phyloP scores from a whole-genome alignment of 2,329 filamentous ascomycete species.

The Parascedosporium putredinis region DNA sequence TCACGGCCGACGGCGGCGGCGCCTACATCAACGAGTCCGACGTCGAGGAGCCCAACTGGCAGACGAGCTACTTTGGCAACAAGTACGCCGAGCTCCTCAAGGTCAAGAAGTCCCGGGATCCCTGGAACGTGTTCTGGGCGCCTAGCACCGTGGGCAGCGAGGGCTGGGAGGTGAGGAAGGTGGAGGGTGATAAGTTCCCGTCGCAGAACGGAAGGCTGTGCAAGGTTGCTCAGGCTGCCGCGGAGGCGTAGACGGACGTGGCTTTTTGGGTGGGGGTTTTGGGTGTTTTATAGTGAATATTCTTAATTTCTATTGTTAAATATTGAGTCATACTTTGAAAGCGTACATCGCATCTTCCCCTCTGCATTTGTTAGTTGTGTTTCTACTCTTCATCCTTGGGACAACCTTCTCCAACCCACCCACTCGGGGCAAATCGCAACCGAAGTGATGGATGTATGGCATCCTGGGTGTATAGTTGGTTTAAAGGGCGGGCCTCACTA shows the following conservation, averaged over 20 bases:
- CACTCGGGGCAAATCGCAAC: too few species aligned
- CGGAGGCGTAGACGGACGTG: neutral
- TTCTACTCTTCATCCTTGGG: too few species aligned
- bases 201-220: constrained; percentile 27
- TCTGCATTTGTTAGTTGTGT: too few species aligned
- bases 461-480: too few species aligned
- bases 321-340: too few species aligned
- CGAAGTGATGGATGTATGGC: too few species aligned
- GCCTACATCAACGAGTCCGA: constrained; percentile 43
- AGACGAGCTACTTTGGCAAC: constrained; percentile 34
- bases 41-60: constrained; percentile 33
- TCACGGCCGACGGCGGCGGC: constrained; percentile 28
- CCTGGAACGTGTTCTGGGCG: constrained; percentile 35
- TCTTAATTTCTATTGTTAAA: too few species aligned
- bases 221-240: constrained; percentile 9
- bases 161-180: constrained; percentile 28
- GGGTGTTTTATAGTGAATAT: neutral
- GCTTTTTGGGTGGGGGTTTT: neutral
- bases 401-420: too few species aligned
- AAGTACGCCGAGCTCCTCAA: constrained; percentile 30
- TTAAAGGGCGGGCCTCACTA: too few species aligned
- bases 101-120: constrained; percentile 40
- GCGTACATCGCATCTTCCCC: too few species aligned
- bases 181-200: constrained; percentile 18
- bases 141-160: constrained; percentile 39